Conservation (phyloP, 2,329 filamentous ascomycete species). For the Coleophoma crateriformis region DNA sequence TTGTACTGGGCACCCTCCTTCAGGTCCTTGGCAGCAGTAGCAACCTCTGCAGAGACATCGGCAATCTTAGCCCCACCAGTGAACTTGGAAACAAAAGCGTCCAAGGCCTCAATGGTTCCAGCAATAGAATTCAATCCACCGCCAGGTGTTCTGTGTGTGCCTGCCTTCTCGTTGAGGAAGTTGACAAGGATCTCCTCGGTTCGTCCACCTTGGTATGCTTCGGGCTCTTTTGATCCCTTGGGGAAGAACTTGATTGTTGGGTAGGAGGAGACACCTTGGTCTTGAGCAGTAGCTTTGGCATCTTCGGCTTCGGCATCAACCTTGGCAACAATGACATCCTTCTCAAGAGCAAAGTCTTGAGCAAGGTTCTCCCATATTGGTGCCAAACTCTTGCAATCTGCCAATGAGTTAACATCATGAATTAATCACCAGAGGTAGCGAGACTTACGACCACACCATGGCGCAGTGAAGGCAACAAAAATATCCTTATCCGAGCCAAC, state of each 20-base stretch:
- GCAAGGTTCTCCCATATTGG: constrained; percentile 88
- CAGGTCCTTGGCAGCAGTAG: constrained; percentile 62
- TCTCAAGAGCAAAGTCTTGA: constrained; percentile 71
- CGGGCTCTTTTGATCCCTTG: constrained; percentile 68
- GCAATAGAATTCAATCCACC: constrained; percentile 74
- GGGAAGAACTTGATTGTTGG: constrained; percentile 98
- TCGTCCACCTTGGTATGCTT: constrained; percentile 71
- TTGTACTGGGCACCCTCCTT: constrained; percentile 60
- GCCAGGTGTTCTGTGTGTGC: constrained; percentile 77
- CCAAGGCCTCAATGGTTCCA: constrained; percentile 76
- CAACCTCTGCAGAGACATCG: constrained; percentile 64
- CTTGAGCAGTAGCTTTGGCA: constrained; percentile 70
- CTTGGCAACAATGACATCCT: constrained; percentile 82
- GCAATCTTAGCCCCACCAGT: constrained; percentile 51
- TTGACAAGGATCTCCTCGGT: constrained; percentile 68
- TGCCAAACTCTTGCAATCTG: constrained; percentile 95
- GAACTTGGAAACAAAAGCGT: constrained; percentile 71
- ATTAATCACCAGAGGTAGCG: not conserved
- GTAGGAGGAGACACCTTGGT: constrained; percentile 78
- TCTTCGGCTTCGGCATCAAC: constrained; percentile 88
- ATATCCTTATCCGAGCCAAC: constrained; percentile 86
- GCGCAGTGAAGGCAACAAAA: constrained; percentile 92
- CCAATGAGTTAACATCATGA: constrained; percentile 9
- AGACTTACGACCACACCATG: constrained; percentile 88
- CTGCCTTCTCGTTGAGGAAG: constrained; percentile 84